Evolutionary conservation across 495 filamentous ascomycete genomes (phyloP), one percentile per base, ranked within the genome.

Genomic region (Podospora pseudoanserina): DNA sequence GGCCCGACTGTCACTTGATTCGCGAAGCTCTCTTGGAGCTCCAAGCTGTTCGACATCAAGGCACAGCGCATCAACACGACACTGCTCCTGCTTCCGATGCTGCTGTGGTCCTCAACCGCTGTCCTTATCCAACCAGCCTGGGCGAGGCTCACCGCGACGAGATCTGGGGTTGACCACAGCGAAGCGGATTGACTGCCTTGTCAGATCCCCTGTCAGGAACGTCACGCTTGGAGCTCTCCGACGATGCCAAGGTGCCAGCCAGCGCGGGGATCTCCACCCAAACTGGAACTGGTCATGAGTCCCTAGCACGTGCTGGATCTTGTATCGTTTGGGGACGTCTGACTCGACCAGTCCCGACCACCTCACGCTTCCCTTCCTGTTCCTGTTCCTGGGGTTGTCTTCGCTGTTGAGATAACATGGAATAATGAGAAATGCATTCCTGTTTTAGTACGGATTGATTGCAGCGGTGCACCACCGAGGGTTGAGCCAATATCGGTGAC

Each of bases 251-350:
- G 67, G 65, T 32, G 20, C 34, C 20, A 49, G 32, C 30, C 32
- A 32, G 70, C 32, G 61, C 66, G 56, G 70, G 64, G 28, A 44
- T 54, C 60, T 65, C 70, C 68, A 65, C 64, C 7, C 4, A 55
- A 44, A 66, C 61, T 39, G 61, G 54, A 65, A 70, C 11, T 53
- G 71, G 71, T 72, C 71, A 72, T 68, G 68, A 68, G 69, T 63
- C 39, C 55, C 3, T 63, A 27, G 62, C 68, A 72, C 68, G 65
- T 72, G 71, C 68, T 30, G 30, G 65, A 9, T 61, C 62, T 66
- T 26, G 69, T 58, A 68, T 57, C 58, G 68, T 49, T 27, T 64
- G 26, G 60, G 56, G 56, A 26, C 59, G 26, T 69, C 64, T 69
- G 68, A 66, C 68, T 66, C 68, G 59, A 63, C 58, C 2, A 56